These are phyloP conservation scores for Cladobotryum protrusum DNA, from an alignment of 2,329 filamentous ascomycete species.

Conservation along the genomic window DNA sequence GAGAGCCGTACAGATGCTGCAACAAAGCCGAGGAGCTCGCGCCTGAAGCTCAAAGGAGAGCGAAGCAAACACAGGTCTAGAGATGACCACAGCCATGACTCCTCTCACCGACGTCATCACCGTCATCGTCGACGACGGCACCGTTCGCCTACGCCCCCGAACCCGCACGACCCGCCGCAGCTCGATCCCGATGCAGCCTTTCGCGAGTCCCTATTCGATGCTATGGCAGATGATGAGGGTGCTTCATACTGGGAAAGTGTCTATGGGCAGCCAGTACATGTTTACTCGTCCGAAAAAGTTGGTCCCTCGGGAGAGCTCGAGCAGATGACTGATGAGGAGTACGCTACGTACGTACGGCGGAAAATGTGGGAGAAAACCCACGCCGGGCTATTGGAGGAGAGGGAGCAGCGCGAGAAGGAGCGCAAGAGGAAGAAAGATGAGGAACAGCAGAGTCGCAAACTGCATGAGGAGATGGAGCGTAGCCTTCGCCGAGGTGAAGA, in stretches of 20 bases:
- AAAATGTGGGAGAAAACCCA: constrained; percentile 97
- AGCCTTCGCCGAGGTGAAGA: constrained; percentile 62
- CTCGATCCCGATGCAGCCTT: constrained; percentile 72
- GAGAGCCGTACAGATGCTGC: constrained; percentile 16
- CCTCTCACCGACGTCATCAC: constrained; percentile 22
- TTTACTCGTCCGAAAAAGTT: constrained; percentile 52
- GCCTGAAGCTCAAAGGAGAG: constrained; percentile 29
- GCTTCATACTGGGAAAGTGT: constrained; percentile 92
- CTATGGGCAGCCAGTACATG: constrained; percentile 92
- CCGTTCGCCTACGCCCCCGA: constrained; percentile 40
- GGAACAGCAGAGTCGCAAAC: constrained; percentile 41
- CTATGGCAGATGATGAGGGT: constrained; percentile 93
- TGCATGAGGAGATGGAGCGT: constrained; percentile 61
- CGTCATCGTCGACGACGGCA: constrained; percentile 28
- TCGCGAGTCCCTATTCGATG: constrained; percentile 90
- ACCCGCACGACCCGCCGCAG: constrained; percentile 40
- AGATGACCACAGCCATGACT: constrained; percentile 13
- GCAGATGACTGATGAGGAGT: constrained; percentile 88
- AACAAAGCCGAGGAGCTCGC: constrained; percentile 24
- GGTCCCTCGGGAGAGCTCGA: constrained; percentile 57
- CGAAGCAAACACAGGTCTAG: constrained; percentile 21
- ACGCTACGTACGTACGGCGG: constrained; percentile 73
- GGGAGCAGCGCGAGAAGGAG: constrained; percentile 53
- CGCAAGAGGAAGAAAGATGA: constrained; percentile 45
- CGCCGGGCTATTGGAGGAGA: constrained; percentile 73